Evolutionary conservation across 1,284 basidiomycete genomes (phyloP).

Genomic region (Rhodotorula sp.): DNA sequence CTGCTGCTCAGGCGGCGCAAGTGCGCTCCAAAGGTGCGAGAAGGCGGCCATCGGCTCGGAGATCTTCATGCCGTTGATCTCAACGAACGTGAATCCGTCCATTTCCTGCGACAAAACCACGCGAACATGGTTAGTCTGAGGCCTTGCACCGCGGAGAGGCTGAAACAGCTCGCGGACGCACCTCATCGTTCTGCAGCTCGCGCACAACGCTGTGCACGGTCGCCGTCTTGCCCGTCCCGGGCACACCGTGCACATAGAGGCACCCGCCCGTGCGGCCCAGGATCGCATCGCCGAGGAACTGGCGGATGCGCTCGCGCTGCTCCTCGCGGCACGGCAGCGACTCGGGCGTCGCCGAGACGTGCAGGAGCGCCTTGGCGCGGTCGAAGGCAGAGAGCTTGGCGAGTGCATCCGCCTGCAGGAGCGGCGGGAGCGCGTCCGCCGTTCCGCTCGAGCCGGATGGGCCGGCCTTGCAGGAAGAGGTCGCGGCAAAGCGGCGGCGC

Average conservation of each 20-base stretch:
- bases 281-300: constrained; percentile 78
- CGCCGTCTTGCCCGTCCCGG: constrained; percentile 97
- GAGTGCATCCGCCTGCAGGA: constrained; percentile 25
- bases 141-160: too few species aligned
- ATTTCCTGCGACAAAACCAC: constrained; percentile 64
- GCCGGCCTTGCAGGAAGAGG: constrained; percentile 2
- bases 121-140: too few species aligned
- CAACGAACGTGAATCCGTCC: constrained; percentile 92
- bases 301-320: constrained; percentile 77
- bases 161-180: constrained; percentile 51
- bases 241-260: constrained; percentile 95
- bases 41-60: constrained; percentile 87
- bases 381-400: constrained; percentile 38
- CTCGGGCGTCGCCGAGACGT: constrained; percentile 91
- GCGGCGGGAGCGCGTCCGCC: constrained; percentile 32
- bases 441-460: background rate
- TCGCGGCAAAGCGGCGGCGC: constrained; percentile 3
- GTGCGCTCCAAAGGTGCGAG: constrained; percentile 81
- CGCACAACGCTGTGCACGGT: constrained; percentile 91
- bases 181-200: constrained; percentile 76
- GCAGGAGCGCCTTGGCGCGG: constrained; percentile 61
- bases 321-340: constrained; percentile 85
- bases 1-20: constrained; percentile 50
- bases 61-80: constrained; percentile 95
- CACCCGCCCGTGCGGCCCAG: constrained; percentile 94